A percentile compares a stretch with the other conserved stretches of the same genome.
Conservation (phyloP, 148 eudicot species). For the Chenopodium berlandieri region DNA sequence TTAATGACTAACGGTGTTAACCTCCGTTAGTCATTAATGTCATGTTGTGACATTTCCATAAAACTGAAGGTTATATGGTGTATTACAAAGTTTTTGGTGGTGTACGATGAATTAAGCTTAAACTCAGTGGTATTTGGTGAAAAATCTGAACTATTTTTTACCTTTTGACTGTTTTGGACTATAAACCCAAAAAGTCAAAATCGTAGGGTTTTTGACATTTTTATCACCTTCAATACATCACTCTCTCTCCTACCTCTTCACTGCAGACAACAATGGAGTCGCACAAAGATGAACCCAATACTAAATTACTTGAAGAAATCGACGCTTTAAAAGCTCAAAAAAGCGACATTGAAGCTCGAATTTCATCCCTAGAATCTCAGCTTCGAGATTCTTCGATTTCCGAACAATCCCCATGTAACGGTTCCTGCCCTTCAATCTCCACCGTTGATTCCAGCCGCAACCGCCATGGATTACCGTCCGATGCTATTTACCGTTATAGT, state of each 20-base stretch:
- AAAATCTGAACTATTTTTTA: too few species aligned
- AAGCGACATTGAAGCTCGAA: conserved; percentile 54
- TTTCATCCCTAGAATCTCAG: conserved; percentile 63
- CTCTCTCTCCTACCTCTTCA: background rate
- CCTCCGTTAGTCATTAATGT: too few species aligned
- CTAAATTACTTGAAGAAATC: conserved; percentile 41
- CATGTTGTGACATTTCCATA: too few species aligned
- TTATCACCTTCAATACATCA: background rate
- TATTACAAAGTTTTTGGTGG: too few species aligned
- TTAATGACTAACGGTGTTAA: too few species aligned
- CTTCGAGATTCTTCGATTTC: conserved; percentile 36
- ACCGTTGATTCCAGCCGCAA: conserved; percentile 28
- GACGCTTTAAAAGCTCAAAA: conserved; percentile 47
- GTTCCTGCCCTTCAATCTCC: conserved; percentile 25
- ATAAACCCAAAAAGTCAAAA: background rate
- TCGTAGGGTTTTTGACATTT: background rate
- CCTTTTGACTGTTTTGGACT: background rate
- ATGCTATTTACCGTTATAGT: conserved; percentile 79
- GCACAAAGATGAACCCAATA: conserved; percentile 29
- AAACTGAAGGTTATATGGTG: too few species aligned
- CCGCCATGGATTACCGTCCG: conserved; percentile 47
- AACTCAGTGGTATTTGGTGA: too few species aligned
- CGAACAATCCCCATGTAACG: conserved; percentile 11
- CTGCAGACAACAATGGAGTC: conserved; percentile 43
- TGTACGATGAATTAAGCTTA: too few species aligned